Evolutionary conservation across 2,329 filamentous ascomycete species (phyloP).

Genomic region (Metarhizium album): DNA sequence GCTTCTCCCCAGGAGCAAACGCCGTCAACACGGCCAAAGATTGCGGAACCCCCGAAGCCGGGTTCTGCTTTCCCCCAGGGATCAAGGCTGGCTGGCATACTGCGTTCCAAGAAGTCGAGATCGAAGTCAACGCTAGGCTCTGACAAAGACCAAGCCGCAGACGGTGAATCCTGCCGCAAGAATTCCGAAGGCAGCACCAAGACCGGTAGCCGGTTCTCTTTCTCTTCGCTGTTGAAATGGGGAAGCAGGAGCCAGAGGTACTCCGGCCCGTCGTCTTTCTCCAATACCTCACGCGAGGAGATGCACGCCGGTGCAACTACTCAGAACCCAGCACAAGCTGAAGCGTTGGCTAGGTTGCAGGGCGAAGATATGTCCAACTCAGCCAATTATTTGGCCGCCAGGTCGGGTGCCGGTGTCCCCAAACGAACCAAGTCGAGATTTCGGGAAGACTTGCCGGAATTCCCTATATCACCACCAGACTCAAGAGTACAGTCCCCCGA

Average conservation of each 20-base stretch:
- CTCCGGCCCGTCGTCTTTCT: slow-evolving; percentile 65
- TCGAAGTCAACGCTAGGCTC: slow-evolving; percentile 38
- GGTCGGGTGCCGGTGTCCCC: slow-evolving; percentile 39
- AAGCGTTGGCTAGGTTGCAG: slow-evolving; percentile 24
- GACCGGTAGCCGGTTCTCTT: slow-evolving; percentile 35
- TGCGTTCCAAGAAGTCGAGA: slow-evolving; percentile 35
- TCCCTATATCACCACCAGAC: slow-evolving; percentile 74
- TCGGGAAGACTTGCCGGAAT: slow-evolving; percentile 80
- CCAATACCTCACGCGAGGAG: slow-evolving; percentile 83
- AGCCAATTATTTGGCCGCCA: slow-evolving; percentile 20
- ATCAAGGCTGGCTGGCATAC: slow-evolving; percentile 25
- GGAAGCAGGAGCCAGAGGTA: slow-evolving; percentile 47
- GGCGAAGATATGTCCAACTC: slow-evolving; percentile 17
- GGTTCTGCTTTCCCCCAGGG: slow-evolving; percentile 13
- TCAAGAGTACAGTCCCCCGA: slow-evolving; percentile 74
- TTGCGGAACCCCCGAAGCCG: slow-evolving; percentile 12
- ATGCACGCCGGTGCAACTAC: slow-evolving; percentile 38
- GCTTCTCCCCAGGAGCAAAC: not conserved
- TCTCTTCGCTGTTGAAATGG: slow-evolving; percentile 68
- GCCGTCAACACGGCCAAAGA: not conserved
- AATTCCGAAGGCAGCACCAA: slow-evolving; percentile 43
- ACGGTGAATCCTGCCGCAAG: slow-evolving; percentile 40
- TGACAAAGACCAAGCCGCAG: slow-evolving; percentile 30
- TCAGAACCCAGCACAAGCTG: slow-evolving; percentile 18
- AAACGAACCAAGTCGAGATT: slow-evolving; percentile 84